A percentile compares a stretch with the other conserved stretches of the same genome.
Evolutionary conservation across 2,329 filamentous ascomycete genomes (phyloP).

Genomic region (Lecanicillium sp.): DNA sequence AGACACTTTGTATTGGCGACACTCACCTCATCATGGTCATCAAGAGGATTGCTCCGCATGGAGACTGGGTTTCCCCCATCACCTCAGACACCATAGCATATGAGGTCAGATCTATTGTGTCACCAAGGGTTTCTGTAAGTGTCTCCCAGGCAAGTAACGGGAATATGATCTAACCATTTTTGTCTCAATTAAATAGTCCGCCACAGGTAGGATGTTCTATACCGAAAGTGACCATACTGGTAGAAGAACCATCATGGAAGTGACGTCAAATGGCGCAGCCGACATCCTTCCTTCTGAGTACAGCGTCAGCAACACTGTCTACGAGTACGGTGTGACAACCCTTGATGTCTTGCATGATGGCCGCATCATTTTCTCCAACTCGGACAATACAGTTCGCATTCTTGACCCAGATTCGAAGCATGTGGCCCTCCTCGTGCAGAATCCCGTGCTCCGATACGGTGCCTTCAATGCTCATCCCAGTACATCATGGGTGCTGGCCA

Average conservation of each 20-base stretch:
- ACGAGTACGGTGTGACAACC: slow-evolving; percentile 45
- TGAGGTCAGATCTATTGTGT: slow-evolving; percentile 22
- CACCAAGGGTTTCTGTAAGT: slow-evolving; percentile 28
- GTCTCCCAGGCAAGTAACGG: too few species aligned
- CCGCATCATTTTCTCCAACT: slow-evolving; percentile 38
- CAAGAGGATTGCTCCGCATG: slow-evolving; percentile 23
- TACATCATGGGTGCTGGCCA: slow-evolving; percentile 36
- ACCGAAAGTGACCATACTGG: slow-evolving; percentile 31
- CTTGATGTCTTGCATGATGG: slow-evolving; percentile 31
- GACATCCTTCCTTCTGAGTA: slow-evolving; percentile 36
- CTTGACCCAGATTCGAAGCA: slow-evolving; percentile 29
- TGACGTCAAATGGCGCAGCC: slow-evolving; percentile 21
- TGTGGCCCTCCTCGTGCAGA: slow-evolving; percentile 23
- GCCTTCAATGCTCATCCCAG: slow-evolving; percentile 35
- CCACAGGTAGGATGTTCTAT: slow-evolving; percentile 27
- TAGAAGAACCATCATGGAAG: slow-evolving; percentile 35
- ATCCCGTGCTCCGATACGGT: slow-evolving; percentile 31
- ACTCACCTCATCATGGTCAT: too few species aligned
- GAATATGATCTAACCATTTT: not conserved
- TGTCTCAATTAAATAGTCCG: slow-evolving; percentile 12
- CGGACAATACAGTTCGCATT: slow-evolving; percentile 32
- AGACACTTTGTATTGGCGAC: too few species aligned
- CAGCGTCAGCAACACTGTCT: slow-evolving; percentile 36
- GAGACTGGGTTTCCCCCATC: slow-evolving; percentile 32
- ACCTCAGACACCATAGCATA: slow-evolving; percentile 27